Percentiles rank a stretch among this genome's conserved stretches.
Evolutionary conservation across 495 filamentous ascomycete species (phyloP).

Genomic region (Annulohypoxylon bovei): DNA sequence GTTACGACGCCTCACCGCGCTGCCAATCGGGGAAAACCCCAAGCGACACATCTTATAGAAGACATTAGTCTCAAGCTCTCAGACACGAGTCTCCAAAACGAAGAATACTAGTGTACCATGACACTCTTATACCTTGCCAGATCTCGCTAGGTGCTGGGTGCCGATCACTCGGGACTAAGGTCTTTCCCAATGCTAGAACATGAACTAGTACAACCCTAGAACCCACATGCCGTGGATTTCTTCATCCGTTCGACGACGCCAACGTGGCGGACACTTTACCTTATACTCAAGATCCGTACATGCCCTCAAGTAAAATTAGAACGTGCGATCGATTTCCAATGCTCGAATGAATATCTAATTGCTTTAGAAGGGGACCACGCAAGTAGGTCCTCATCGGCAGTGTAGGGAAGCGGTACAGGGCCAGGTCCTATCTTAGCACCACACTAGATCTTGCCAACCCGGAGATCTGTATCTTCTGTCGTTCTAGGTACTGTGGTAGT

Average conservation of each 20-base stretch:
- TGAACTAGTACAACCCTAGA: neutral
- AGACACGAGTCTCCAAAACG: neutral
- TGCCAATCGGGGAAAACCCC: neutral
- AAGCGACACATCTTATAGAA: neutral
- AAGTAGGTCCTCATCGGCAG: neutral
- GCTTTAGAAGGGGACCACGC: neutral
- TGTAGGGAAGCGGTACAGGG: neutral
- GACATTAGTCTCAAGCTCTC: neutral
- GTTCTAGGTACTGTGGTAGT: neutral
- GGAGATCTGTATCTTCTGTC: neutral
- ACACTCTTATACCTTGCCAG: neutral
- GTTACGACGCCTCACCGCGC: neutral
- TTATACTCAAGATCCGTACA: neutral
- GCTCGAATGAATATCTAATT: neutral
- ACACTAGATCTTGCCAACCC: constrained; percentile 3
- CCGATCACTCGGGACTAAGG: constrained; percentile 2
- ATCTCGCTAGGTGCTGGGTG: neutral
- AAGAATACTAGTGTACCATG: neutral
- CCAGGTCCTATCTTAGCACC: neutral
- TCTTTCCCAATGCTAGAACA: neutral
- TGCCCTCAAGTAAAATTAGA: neutral
- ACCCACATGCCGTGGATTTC: neutral
- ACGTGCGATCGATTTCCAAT: too few relatives aligned
- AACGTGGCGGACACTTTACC: neutral
- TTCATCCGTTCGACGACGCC: neutral